These are phyloP conservation scores for Ramularia endophylla DNA, from an alignment of 2,329 filamentous ascomycete genomes.

Conservation along the genomic window DNA sequence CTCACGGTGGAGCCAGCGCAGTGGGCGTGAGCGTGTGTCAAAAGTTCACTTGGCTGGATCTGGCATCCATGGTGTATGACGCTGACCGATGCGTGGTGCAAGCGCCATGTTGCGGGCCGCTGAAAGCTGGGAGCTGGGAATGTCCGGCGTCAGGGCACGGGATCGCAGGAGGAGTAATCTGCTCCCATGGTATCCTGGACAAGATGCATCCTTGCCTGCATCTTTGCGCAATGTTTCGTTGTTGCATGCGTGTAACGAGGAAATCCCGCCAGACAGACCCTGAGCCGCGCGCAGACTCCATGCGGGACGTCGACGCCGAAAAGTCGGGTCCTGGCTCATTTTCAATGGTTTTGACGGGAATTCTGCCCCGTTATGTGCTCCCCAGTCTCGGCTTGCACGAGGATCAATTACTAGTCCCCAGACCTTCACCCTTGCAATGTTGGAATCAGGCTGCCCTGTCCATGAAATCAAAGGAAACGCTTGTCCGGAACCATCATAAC, in stretches of 20 bases:
- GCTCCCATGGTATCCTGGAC: conserved; percentile 15
- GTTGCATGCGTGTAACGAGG: conserved; percentile 20
- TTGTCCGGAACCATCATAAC: conserved; percentile 3
- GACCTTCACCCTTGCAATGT: conserved; percentile 9
- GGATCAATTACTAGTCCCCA: conserved; percentile 14
- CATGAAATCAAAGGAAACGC: conserved; percentile 6
- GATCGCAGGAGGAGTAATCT: conserved; percentile 12
- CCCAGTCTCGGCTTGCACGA: conserved; percentile 16
- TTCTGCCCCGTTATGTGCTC: conserved; percentile 16
- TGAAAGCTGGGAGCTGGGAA: conserved; percentile 19
- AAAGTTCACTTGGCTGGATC: conserved; percentile 17
- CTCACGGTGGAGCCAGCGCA: conserved; percentile 8
- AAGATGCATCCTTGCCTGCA: conserved; percentile 17
- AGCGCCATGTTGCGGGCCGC: conserved; percentile 16
- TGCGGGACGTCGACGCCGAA: conserved; percentile 19
- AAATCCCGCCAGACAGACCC: conserved; percentile 16
- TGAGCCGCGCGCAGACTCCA: conserved; percentile 19
- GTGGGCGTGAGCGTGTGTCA: conserved; percentile 20
- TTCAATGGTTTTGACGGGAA: conserved; percentile 13
- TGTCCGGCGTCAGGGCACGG: conserved; percentile 16
- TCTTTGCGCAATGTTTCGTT: conserved; percentile 22
- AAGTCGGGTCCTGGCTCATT: conserved; percentile 18
- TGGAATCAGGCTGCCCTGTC: no score
- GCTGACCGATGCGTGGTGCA: conserved; percentile 15
- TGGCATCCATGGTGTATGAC: conserved; percentile 13